phyloP scores from a whole-genome alignment of 2,329 filamentous ascomycete species.

The Aspergillus tamarii region DNA sequence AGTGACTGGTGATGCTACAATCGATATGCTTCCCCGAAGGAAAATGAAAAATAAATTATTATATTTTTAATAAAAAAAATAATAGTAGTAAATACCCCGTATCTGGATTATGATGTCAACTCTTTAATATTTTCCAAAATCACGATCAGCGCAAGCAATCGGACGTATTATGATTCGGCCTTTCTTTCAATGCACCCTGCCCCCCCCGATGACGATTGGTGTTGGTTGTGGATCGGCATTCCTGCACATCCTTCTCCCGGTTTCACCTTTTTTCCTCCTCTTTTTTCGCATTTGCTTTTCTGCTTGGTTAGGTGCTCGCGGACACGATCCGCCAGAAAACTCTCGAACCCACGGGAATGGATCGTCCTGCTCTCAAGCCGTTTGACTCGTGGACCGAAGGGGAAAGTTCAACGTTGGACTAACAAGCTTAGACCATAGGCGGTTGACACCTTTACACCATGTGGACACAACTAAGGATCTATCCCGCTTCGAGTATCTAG shows the following conservation, averaged over 20 bases:
- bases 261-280: conserved; percentile 25
- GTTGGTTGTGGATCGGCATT: conserved; percentile 28
- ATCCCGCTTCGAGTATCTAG: background rate
- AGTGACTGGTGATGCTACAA: background rate
- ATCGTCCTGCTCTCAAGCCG: conserved; percentile 30
- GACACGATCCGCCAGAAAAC: conserved; percentile 29
- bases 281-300: conserved; percentile 7
- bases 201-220: conserved; percentile 7
- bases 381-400: conserved; percentile 6
- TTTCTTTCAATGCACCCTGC: conserved; percentile 13
- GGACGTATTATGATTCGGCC: conserved; percentile 17
- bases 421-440: conserved; percentile 4
- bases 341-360: conserved; percentile 32
- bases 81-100: background rate
- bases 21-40: no score
- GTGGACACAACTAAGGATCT: background rate
- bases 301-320: conserved; percentile 15
- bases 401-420: conserved; percentile 5
- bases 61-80: background rate
- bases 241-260: conserved; percentile 24
- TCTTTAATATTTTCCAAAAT: background rate
- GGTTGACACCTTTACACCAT: conserved; percentile 3
- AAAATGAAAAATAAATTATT: background rate
- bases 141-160: conserved; percentile 13
- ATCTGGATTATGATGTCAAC: conserved; percentile 8